These are phyloP conservation scores for Yamadazyma atmosphaerica DNA, from an alignment of 1,139 yeast genomes.

Conservation along the genomic window DNA sequence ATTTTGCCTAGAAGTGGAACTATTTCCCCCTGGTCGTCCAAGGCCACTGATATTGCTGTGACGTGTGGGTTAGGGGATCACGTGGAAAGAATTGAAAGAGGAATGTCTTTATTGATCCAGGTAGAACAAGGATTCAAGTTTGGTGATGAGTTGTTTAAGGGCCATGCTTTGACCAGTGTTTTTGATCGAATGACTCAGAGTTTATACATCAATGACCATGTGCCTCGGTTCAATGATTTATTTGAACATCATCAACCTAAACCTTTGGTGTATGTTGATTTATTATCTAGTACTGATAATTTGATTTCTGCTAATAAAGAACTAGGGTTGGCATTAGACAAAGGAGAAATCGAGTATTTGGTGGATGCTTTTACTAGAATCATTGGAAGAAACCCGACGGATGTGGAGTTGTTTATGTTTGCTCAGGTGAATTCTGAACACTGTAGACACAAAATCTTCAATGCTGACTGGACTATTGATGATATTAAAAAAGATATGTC, in stretches of 20 bases:
- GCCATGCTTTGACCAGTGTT: constrained; percentile 61
- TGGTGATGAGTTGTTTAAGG: constrained; percentile 15
- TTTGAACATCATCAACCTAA: constrained; percentile 81
- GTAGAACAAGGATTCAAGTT: constrained; percentile 70
- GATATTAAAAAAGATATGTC: constrained; percentile 71
- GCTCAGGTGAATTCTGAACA: constrained; percentile 99
- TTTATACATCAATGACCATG: constrained; percentile 45
- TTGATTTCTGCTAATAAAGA: constrained; percentile 76
- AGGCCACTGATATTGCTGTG: constrained; percentile 91
- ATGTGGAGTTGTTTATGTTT: constrained; percentile 97
- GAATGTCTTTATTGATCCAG: constrained; percentile 70
- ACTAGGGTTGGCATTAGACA: constrained; percentile 88
- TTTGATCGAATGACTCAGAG: constrained; percentile 96
- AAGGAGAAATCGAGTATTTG: constrained; percentile 89
- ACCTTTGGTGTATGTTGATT: constrained; percentile 78
- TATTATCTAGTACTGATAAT: constrained; percentile 59
- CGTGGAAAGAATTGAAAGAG: constrained; percentile 88
- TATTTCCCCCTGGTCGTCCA: constrained; percentile 98
- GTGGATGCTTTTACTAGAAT: constrained; percentile 71
- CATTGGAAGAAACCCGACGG: constrained; percentile 92
- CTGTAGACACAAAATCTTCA: constrained; percentile 98
- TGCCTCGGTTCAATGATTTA: constrained; percentile 68
- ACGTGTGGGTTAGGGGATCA: constrained; percentile 78
- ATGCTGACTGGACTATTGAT: constrained; percentile 98
- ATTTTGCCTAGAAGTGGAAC: constrained; percentile 94